Percentiles rank a stretch among this genome's conserved stretches.
Evolutionary conservation across 768 basidiomycete genomes (phyloP).

Genomic region (Vararia minispora): DNA sequence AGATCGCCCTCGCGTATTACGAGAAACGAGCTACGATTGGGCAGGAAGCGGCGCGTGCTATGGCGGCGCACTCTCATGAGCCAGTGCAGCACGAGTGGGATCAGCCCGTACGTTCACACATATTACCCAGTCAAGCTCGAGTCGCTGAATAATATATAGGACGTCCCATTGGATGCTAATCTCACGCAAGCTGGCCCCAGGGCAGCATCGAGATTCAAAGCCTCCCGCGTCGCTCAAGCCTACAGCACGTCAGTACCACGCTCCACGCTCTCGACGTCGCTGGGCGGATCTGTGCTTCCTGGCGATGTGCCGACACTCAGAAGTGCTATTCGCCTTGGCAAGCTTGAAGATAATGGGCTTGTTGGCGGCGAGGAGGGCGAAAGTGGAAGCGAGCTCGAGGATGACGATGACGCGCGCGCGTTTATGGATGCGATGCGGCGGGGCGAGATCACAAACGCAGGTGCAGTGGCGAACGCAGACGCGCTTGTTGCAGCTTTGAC

Average conservation of each 20-base stretch:
- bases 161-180: conserved; percentile 31
- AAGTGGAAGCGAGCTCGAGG: conserved; percentile 18
- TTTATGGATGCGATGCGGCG: conserved; percentile 19
- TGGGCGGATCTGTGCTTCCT: conserved; percentile 21
- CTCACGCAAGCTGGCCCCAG: conserved; percentile 29
- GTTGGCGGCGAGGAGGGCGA: conserved; percentile 22
- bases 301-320: conserved; percentile 17
- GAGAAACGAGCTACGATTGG: conserved; percentile 48
- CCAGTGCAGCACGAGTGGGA: conserved; percentile 31
- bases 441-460: conserved; percentile 22
- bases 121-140: too few species aligned
- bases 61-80: conserved; percentile 34
- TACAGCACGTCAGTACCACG: conserved; percentile 9
- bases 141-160: conserved; percentile 21
- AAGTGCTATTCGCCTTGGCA: conserved; percentile 20
- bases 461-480: conserved; percentile 14
- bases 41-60: conserved; percentile 37
- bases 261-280: conserved; percentile 18
- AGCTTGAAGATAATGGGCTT: conserved; percentile 18
- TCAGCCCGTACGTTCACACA: conserved; percentile 30
- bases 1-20: conserved; percentile 64
- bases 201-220: conserved; percentile 55
- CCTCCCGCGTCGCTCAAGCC: conserved; percentile 24
- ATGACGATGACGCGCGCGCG: conserved; percentile 13
- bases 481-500: conserved; percentile 8